phyloP scores from a whole-genome alignment of 2,329 filamentous ascomycete genomes.

The Penicillium sp. region DNA sequence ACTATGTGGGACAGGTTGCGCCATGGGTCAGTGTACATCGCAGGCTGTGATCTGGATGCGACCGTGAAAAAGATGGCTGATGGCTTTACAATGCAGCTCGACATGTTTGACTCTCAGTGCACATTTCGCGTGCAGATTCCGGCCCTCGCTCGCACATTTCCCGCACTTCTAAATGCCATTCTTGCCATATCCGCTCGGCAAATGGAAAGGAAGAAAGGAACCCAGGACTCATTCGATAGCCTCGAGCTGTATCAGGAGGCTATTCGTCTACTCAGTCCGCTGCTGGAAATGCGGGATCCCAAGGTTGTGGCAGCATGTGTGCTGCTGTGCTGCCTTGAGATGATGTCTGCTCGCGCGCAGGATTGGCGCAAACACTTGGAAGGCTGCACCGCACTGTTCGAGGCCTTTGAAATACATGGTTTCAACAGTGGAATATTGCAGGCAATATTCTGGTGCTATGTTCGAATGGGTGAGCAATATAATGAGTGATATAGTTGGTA shows the following conservation, averaged over 20 bases:
- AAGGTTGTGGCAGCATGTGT: constrained; percentile 56
- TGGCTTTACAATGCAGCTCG: constrained; percentile 41
- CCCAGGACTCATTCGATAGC: constrained; percentile 49
- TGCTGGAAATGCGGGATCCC: constrained; percentile 50
- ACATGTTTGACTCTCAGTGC: constrained; percentile 57
- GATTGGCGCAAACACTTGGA: constrained; percentile 59
- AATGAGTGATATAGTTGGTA: too few relatives aligned
- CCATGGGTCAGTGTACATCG: constrained; percentile 45
- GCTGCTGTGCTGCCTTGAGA: constrained; percentile 56
- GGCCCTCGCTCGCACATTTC: constrained; percentile 48
- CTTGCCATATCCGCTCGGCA: constrained; percentile 56
- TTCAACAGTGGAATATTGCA: constrained; percentile 53
- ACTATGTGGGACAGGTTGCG: constrained; percentile 56
- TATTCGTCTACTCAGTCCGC: constrained; percentile 50
- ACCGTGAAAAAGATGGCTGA: not conserved
- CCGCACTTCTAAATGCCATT: constrained; percentile 51
- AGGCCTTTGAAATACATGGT: constrained; percentile 53
- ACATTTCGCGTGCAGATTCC: constrained; percentile 56
- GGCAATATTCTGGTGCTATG: constrained; percentile 61
- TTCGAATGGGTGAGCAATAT: constrained; percentile 50
- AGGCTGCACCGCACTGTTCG: constrained; percentile 56
- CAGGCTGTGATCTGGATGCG: not conserved
- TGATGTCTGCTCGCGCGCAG: constrained; percentile 50
- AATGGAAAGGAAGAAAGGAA: constrained; percentile 52
- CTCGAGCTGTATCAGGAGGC: constrained; percentile 56